These are phyloP conservation scores for Penicillium concentricum DNA, from an alignment of 2,329 filamentous ascomycete species.

Conservation along the genomic window DNA sequence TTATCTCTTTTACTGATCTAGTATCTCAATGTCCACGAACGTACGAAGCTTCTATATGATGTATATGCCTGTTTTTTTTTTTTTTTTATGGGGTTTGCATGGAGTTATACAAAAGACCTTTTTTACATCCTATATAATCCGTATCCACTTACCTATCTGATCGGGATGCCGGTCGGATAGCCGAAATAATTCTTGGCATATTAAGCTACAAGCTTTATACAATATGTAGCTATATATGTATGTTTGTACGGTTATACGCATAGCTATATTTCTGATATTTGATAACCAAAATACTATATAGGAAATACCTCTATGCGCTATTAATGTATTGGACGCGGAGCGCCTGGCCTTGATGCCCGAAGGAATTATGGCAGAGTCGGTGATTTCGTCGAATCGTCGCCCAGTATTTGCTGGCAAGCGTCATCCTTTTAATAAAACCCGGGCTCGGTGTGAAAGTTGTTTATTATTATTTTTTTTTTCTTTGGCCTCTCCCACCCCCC, in stretches of 20 bases:
- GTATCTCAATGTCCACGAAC: constrained; percentile 28
- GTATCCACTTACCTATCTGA: constrained; percentile 5
- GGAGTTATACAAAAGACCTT: not conserved
- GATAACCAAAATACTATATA: not conserved
- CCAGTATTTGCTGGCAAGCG: constrained; percentile 6
- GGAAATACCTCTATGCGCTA: not conserved
- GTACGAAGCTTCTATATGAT: constrained; percentile 37
- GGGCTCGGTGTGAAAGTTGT: not conserved
- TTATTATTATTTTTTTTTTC: not conserved
- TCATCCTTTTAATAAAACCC: not conserved
- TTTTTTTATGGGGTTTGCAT: not conserved
- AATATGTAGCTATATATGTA: too few species aligned
- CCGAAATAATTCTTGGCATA: constrained; percentile 12
- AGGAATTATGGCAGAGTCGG: constrained; percentile 11
- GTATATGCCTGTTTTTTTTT: constrained; percentile 35
- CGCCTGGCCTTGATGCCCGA: not conserved
- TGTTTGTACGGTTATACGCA: not conserved
- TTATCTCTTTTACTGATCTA: constrained; percentile 20
- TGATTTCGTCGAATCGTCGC: constrained; percentile 25
- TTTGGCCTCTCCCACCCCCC: not conserved
- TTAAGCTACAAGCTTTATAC: not conserved
- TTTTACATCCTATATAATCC: not conserved
- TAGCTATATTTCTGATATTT: too few species aligned
- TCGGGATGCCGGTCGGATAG: constrained; percentile 14
- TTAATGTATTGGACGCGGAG: not conserved